Evolutionary conservation across 495 filamentous ascomycete genomes (phyloP), one percentile per base, ranked within the genome.

Genomic region (Talaromyces thailandensis): DNA sequence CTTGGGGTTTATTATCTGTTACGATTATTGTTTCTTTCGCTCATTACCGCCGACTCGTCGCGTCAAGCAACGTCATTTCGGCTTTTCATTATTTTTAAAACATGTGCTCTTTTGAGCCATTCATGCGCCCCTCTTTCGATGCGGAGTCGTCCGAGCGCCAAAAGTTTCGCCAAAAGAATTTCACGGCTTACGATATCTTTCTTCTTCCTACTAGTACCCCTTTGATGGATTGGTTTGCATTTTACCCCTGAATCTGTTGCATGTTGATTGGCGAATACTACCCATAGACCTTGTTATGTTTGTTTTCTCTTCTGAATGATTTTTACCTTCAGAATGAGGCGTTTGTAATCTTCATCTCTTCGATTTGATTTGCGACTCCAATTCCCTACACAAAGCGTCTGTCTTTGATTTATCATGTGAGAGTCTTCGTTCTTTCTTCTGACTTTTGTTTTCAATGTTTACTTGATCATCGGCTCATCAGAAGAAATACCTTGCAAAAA

Each of bases 201-300:
- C 60, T 25, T 50, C 61, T 57, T 62, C 60, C 62, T 60, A 28
- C 51, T 28, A 63, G 53, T 63, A 63, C 67, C 62, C 64, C 63
- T 62, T 71, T 61, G 62, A 64, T 65, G 43, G 43, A 48, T 48
- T 48, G 43, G 60, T 66, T 70, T 58, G 29, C 28, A 5, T 35
- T 57, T 57, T 25, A 57, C 24, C 29, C 11, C 21, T 53, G 23
- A 26, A 28, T 53, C 50, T 25, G 29, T 61, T 63, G 67, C 70
- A 72, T 71, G 66, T 67, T 69, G 68, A 69, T 63, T 66, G 60
- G 63, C 67, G 60, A 62, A 68, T 71, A 64, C 69, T 69, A 71
- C 70, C 68, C 66, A 71, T 73, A 74, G 69, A 75, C 64, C 70
- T 68, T 66, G 58, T 65, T 56, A 64, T 62, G 61, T 37, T 57